Base-by-base conservation (phyloP, 495 filamentous ascomycete genomes). In the Penicillium coffeae region DNA sequence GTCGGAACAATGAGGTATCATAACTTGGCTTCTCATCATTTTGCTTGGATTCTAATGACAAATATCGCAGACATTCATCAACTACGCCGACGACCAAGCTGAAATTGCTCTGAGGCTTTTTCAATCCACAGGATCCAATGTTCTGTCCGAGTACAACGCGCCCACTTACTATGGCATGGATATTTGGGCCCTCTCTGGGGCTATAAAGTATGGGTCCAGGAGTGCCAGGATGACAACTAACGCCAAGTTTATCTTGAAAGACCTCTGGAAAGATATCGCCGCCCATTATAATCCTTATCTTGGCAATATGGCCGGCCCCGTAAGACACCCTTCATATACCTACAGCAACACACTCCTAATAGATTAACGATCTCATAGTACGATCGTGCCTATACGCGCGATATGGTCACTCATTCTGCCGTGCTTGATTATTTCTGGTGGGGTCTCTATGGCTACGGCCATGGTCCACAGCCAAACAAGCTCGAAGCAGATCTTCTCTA, bases 131-230 rank as follows among this genome's bases (percentile, higher is more conserved):
- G 55, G 52, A 7, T 50, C 51, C 1, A 54, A 64, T 38, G 51
- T 57, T 8, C 52, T 64, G 0, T 50, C 48, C 7, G 60, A 64
- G 43, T 64, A 62, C 36, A 64, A 64, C 38, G 60, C 60, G 9
- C 55, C 54, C 2, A 64, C 60, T 0, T 64, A 58, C 45, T 64
- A 61, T 34, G 60, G 60, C 21, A 56, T 59, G 52, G 60, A 61
- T 47, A 54, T 47, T 10, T 64, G 60, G 60, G 60, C 60, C 2
- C 50, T 64, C 1, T 58, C 52, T 2, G 60, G 58, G 3, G 56
- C 48, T 15, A 54, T 64, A 14, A 64, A 64, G 42, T 64, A 64
- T 16, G 60, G 55, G 3, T 58, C 60, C 2, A 32, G 45, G 16
- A 54, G 50, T 32, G 21, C 48, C 1, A 37, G 55, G 13, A 61